Conservation (phyloP, 2,329 filamentous ascomycete genomes). For the Hysterium pulicare region DNA sequence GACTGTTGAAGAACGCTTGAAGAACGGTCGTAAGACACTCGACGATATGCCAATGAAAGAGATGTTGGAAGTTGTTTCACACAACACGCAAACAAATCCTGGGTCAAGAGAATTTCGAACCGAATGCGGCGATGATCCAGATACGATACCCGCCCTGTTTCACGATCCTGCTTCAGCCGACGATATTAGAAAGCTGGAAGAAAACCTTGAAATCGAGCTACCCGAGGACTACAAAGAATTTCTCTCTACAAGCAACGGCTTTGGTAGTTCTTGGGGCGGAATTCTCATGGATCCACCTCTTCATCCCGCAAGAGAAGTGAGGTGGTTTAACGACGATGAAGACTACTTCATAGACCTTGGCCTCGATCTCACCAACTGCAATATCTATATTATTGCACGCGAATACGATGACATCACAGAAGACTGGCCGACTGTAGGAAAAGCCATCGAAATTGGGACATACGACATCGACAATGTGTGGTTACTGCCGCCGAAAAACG, state of each 20-base stretch:
- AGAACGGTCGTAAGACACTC: constrained; percentile 1
- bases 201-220: constrained; percentile 8
- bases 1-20: constrained; percentile 8
- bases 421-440: not conserved
- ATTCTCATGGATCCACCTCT: constrained; percentile 8
- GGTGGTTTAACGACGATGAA: constrained; percentile 7
- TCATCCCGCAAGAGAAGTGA: not conserved
- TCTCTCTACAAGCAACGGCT: constrained; percentile 13
- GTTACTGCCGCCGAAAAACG: not conserved
- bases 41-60: constrained; percentile 3
- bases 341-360: constrained; percentile 6
- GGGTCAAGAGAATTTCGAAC: not conserved
- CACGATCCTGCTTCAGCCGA: constrained; percentile 6
- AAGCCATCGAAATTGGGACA: not conserved
- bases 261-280: constrained; percentile 3
- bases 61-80: constrained; percentile 7
- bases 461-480: not conserved
- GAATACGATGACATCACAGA: not conserved
- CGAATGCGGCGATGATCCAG: not conserved
- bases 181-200: constrained; percentile 8
- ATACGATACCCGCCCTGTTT: constrained; percentile 8
- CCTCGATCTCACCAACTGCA: constrained; percentile 1
- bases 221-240: constrained; percentile 15
- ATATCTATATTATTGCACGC: not conserved
- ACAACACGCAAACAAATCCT: constrained; percentile 8